Percentiles rank a stretch among this genome's conserved stretches.
These are phyloP conservation scores for Laguncularia racemosa DNA, from an alignment of 345 rosid species.

Conservation along the genomic window DNA sequence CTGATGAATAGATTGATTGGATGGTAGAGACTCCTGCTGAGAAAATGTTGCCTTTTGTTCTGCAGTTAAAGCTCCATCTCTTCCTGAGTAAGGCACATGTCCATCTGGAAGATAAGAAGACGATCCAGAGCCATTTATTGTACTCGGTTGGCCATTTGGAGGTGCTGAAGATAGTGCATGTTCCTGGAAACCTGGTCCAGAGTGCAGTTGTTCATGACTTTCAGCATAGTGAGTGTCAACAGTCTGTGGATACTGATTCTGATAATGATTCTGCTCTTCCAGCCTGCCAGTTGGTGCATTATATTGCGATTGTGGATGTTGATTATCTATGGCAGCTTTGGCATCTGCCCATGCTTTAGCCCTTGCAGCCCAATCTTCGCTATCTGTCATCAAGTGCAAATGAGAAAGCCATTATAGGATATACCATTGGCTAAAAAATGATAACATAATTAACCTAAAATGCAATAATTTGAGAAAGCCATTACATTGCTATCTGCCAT, in stretches of 20 bases:
- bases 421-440: neutral
- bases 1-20: constrained; percentile 69
- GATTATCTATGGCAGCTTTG: constrained; percentile 47
- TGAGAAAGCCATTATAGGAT: neutral
- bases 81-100: constrained; percentile 24
- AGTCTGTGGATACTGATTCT: constrained; percentile 39
- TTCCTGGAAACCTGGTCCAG: constrained; percentile 50
- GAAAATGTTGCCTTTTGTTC: constrained; percentile 28
- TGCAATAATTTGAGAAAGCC: too few species aligned
- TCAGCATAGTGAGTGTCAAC: constrained; percentile 51
- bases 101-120: constrained; percentile 44
- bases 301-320: constrained; percentile 39
- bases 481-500: constrained; percentile 48
- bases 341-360: constrained; percentile 93
- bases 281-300: constrained; percentile 27
- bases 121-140: constrained; percentile 26
- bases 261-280: constrained; percentile 42
- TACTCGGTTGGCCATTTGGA: constrained; percentile 28
- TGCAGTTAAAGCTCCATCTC: constrained; percentile 41
- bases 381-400: constrained; percentile 31
- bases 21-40: constrained; percentile 36
- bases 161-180: constrained; percentile 39
- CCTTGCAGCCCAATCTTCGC: constrained; percentile 94
- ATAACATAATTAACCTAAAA: neutral
- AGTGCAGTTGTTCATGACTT: constrained; percentile 39